A percentile compares a stretch with the other conserved stretches of the same genome.
Conservation (phyloP, 345 rosid genomes). For the Citrus glauca region DNA sequence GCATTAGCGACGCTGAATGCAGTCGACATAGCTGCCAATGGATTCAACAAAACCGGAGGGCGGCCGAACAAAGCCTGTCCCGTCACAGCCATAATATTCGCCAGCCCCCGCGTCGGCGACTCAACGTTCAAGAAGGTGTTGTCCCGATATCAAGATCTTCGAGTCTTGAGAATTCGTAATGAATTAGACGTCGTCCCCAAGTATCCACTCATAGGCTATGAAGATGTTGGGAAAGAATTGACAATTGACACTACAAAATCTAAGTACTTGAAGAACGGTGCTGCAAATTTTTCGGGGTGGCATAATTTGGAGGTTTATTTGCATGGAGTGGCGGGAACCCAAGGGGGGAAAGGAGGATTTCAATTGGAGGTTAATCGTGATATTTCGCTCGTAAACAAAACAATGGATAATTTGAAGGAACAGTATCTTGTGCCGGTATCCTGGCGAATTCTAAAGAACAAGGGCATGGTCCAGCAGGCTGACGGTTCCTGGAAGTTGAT, state of each 20-base stretch:
- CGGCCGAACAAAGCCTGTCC: constrained; percentile 25
- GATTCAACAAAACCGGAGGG: constrained; percentile 38
- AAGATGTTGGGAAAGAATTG: constrained; percentile 69
- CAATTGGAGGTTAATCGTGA: constrained; percentile 55
- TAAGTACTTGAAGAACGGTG: constrained; percentile 48
- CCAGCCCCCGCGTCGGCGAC: constrained; percentile 70
- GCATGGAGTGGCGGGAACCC: constrained; percentile 82
- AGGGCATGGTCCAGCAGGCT: constrained; percentile 65
- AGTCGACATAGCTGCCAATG: constrained; percentile 56
- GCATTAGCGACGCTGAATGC: constrained; percentile 60
- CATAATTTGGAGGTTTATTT: constrained; percentile 66
- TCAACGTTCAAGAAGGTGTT: constrained; percentile 40
- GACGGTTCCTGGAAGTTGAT: constrained; percentile 80
- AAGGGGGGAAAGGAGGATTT: constrained; percentile 54
- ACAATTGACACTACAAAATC: constrained; percentile 58
- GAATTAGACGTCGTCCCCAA: constrained; percentile 56
- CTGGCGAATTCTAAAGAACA: constrained; percentile 57
- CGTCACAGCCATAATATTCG: constrained; percentile 57
- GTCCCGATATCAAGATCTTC: constrained; percentile 41
- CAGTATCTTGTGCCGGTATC: constrained; percentile 51
- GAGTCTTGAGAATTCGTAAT: constrained; percentile 46
- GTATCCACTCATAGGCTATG: constrained; percentile 58
- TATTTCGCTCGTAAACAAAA: constrained; percentile 55
- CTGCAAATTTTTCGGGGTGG: constrained; percentile 40
- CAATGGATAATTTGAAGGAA: constrained; percentile 48